Percentiles rank a stretch among this genome's conserved stretches.
These are phyloP conservation scores for Macrophomina tecta DNA, from an alignment of 2,329 filamentous ascomycete species.

Conservation along the genomic window DNA sequence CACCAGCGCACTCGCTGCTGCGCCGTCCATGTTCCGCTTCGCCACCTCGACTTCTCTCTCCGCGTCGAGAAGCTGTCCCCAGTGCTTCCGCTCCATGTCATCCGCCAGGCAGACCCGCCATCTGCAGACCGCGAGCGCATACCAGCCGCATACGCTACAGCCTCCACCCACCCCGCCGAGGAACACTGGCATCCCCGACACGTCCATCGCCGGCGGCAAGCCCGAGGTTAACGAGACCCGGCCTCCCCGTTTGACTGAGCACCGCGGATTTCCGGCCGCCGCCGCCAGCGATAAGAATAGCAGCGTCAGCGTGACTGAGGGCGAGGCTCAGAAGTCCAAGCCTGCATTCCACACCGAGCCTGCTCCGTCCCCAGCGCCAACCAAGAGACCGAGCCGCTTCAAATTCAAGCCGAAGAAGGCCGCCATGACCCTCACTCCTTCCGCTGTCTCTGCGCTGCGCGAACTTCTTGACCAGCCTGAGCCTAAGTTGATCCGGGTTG, in stretches of 20 bases:
- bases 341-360: slow-evolving; percentile 37
- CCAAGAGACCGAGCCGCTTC: slow-evolving; percentile 62
- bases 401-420: slow-evolving; percentile 86
- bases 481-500: slow-evolving; percentile 91
- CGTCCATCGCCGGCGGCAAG: slow-evolving; percentile 63
- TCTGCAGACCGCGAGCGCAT: slow-evolving; percentile 70
- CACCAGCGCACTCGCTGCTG: slow-evolving; percentile 12
- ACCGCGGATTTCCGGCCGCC: slow-evolving; percentile 31
- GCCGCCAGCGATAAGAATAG: slow-evolving; percentile 9
- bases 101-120: slow-evolving; percentile 45
- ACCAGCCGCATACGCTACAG: slow-evolving; percentile 65
- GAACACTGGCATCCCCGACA: slow-evolving; percentile 64
- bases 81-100: slow-evolving; percentile 55
- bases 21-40: slow-evolving; percentile 27
- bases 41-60: slow-evolving; percentile 34
- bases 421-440: slow-evolving; percentile 82
- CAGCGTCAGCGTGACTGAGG: slow-evolving; percentile 62
- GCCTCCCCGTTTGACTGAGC: slow-evolving; percentile 49
- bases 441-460: slow-evolving; percentile 79
- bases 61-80: slow-evolving; percentile 44
- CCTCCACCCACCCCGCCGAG: slow-evolving; percentile 62
- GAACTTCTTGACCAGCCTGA: slow-evolving; percentile 81
- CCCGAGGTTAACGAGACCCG: slow-evolving; percentile 56
- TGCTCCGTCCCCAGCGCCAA: slow-evolving; percentile 31
- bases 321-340: slow-evolving; percentile 71